Evolutionary conservation across 2,329 filamentous ascomycete genomes (phyloP).

Genomic region (Coniochaeta hoffmannii): DNA sequence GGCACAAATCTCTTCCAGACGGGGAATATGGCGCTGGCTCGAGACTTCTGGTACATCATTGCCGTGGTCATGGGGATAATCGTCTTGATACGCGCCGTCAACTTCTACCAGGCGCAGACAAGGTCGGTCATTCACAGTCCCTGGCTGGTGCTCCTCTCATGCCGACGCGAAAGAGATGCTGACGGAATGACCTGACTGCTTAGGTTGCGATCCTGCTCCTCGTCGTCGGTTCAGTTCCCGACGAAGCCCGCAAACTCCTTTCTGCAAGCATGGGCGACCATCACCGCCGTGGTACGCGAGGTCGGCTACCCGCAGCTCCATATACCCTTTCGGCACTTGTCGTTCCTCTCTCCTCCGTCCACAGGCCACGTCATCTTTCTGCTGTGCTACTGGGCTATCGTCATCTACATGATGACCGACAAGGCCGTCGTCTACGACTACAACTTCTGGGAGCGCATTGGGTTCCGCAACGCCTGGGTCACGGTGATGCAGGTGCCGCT

Average conservation of each 20-base stretch:
- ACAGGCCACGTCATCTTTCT: slow-evolving; percentile 48
- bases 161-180: slow-evolving; percentile 2
- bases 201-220: slow-evolving; percentile 33
- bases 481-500: slow-evolving; percentile 57
- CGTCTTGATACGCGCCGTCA: slow-evolving; percentile 31
- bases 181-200: neutral
- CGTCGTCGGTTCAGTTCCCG: slow-evolving; percentile 37
- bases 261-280: slow-evolving; percentile 48
- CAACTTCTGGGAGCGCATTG: slow-evolving; percentile 57
- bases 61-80: slow-evolving; percentile 39
- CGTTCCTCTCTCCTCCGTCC: slow-evolving; percentile 52
- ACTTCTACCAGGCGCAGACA: slow-evolving; percentile 30
- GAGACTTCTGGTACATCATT: slow-evolving; percentile 52
- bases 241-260: slow-evolving; percentile 41
- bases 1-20: slow-evolving; percentile 32
- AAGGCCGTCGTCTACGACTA: slow-evolving; percentile 41
- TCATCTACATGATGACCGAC: slow-evolving; percentile 49
- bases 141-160: neutral
- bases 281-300: slow-evolving; percentile 50
- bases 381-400: slow-evolving; percentile 49
- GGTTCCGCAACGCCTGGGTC: slow-evolving; percentile 62
- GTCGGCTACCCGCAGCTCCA: slow-evolving; percentile 47
- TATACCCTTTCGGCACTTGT: slow-evolving; percentile 34
- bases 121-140: slow-evolving; percentile 31
- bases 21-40: slow-evolving; percentile 43